A percentile compares a stretch with the other conserved stretches of the same genome.
Conservation (phyloP, 257 asterid species). For the Asclepias syriaca region DNA sequence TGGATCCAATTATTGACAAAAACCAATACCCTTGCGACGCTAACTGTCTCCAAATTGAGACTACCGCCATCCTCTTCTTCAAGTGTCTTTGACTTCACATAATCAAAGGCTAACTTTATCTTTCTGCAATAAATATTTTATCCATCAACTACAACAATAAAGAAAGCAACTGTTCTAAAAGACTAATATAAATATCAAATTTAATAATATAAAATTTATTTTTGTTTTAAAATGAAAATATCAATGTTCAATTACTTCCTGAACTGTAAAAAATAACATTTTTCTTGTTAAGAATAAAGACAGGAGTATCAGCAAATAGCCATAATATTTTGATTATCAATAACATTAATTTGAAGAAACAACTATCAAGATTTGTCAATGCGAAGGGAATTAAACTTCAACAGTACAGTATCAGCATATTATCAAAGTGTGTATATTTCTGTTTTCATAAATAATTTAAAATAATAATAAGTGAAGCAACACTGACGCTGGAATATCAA, state of each 20-base stretch:
- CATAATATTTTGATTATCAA: no score
- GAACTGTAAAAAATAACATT: background rate
- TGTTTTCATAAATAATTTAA: no score
- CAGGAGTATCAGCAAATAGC: no score
- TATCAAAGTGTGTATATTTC: background rate
- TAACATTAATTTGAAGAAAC: background rate
- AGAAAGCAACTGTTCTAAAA: background rate
- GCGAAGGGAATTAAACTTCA: background rate
- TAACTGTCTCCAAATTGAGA: conserved; percentile 40
- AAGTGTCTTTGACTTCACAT: conserved; percentile 40
- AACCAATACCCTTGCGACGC: conserved; percentile 51
- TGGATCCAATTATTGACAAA: conserved; percentile 72
- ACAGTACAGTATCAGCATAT: background rate
- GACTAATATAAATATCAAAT: background rate
- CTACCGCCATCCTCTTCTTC: conserved; percentile 24
- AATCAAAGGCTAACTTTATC: conserved; percentile 56
- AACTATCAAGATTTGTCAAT: background rate
- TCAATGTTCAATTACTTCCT: background rate
- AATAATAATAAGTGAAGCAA: background rate
- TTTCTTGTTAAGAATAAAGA: no score
- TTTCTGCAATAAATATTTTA: conserved; percentile 51
- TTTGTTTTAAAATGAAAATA: background rate
- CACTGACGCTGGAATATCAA: conserved; percentile 38
- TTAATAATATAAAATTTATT: background rate
- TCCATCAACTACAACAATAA: conserved; percentile 10